These are phyloP conservation scores for Clavispora carvajalis DNA, from an alignment of 805 yeast species.

Conservation along the genomic window DNA sequence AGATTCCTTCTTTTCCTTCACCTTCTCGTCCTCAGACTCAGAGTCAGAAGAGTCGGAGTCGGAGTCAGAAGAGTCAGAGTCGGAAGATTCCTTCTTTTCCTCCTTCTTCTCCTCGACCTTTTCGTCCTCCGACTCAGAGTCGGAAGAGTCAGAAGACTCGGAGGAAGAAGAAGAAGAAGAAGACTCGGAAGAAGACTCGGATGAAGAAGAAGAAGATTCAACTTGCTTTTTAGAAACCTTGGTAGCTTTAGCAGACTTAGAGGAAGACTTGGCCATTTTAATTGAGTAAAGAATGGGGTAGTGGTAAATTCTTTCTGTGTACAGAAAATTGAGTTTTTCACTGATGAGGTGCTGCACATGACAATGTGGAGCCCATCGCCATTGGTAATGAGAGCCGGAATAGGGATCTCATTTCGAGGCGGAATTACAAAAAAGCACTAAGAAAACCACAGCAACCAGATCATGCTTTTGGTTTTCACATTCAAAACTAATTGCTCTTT, in stretches of 20 bases:
- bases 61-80: constrained; percentile 19
- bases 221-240: constrained; percentile 8
- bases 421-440: no score
- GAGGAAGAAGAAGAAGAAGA: constrained; percentile 7
- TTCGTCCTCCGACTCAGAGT: constrained; percentile 11
- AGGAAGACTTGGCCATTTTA: constrained; percentile 38
- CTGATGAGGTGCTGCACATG: constrained; percentile 5
- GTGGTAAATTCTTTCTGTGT: background rate
- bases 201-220: constrained; percentile 1
- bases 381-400: background rate
- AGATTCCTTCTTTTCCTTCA: no score
- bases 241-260: constrained; percentile 16
- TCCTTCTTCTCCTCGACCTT: no score
- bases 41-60: constrained; percentile 22
- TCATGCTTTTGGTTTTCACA: no score
- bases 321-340: constrained; percentile 1
- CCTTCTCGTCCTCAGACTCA: constrained; percentile 9
- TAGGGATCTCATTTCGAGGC: background rate
- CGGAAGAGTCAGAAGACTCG: constrained; percentile 7
- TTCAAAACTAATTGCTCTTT: no score
- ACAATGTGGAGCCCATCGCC: background rate
- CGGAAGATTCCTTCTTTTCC: constrained; percentile 3
- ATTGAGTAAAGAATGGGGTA: background rate
- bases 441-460: no score
- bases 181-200: constrained; percentile 4